phyloP scores from a whole-genome alignment of 2,329 filamentous ascomycete species.

The Aureobasidium pullulans region DNA sequence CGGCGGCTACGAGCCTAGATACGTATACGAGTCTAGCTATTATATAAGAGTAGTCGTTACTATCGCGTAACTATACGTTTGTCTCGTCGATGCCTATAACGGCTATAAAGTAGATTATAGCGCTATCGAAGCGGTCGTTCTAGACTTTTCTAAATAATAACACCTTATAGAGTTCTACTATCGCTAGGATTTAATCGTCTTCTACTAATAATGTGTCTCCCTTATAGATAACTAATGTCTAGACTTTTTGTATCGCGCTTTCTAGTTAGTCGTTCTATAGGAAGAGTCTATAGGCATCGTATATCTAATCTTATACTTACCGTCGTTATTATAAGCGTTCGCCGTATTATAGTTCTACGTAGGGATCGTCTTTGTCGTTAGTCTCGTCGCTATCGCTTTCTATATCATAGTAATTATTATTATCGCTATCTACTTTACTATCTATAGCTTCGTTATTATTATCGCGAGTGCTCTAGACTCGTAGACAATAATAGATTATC shows the following conservation, averaged over 20 bases:
- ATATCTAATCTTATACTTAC: neutral
- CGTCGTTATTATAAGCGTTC: neutral
- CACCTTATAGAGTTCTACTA: slow-evolving; percentile 12
- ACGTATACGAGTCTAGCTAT: neutral
- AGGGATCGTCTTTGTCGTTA: neutral
- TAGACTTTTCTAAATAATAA: slow-evolving; percentile 10
- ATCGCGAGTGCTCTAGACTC: neutral
- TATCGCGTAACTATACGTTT: slow-evolving; percentile 2
- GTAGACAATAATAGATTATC: slow-evolving; percentile 18
- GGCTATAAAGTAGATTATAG: slow-evolving; percentile 16
- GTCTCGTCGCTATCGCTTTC: too few species aligned
- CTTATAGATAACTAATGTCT: neutral
- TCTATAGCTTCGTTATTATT: neutral
- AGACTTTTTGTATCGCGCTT: neutral
- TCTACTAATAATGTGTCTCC: slow-evolving; percentile 6
- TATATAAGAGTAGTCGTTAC: slow-evolving; percentile 7
- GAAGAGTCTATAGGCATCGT: slow-evolving; percentile 5
- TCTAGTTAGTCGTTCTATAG: neutral
- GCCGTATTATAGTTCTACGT: neutral
- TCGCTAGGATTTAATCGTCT: neutral
- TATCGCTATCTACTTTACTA: neutral
- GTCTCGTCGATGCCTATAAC: slow-evolving; percentile 16
- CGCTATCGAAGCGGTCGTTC: slow-evolving; percentile 15
- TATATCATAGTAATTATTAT: neutral
- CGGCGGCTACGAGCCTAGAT: slow-evolving; percentile 16